Evolutionary conservation across 768 basidiomycete species (phyloP).

Genomic region (Naganishia randhawae): DNA sequence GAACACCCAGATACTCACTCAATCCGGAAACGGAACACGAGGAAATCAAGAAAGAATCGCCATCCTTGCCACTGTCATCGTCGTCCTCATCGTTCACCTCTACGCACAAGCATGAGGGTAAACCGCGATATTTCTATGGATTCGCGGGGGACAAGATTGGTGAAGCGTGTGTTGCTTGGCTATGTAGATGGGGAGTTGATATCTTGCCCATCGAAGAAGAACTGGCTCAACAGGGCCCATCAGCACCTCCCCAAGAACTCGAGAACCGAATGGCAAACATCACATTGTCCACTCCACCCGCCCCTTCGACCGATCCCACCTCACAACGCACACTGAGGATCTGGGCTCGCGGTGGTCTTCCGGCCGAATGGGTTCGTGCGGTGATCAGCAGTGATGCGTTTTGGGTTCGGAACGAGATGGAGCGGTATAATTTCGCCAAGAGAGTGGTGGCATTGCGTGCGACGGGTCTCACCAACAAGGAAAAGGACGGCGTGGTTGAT

Average conservation of each 20-base stretch:
- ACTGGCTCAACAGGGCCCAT: constrained; percentile 24
- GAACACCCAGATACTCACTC: background rate
- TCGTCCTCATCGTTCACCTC: background rate
- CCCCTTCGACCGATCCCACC: background rate
- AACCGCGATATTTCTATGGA: constrained; percentile 63
- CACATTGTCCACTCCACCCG: constrained; percentile 20
- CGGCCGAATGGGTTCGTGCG: constrained; percentile 68
- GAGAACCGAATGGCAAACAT: background rate
- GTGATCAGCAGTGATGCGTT: constrained; percentile 72
- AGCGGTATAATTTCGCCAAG: constrained; percentile 73
- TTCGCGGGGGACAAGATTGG: constrained; percentile 85
- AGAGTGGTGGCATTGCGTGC: constrained; percentile 64
- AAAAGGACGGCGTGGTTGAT: constrained; percentile 46
- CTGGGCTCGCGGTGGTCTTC: constrained; percentile 72
- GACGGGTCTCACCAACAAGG: background rate
- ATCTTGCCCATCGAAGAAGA: constrained; percentile 64
- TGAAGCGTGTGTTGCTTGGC: constrained; percentile 81
- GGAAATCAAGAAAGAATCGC: constrained; percentile 13
- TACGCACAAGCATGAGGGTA: background rate
- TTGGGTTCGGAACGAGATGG: constrained; percentile 72
- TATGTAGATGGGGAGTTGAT: constrained; percentile 78
- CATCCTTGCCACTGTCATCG: background rate
- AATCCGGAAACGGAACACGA: background rate
- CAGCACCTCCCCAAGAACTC: background rate
- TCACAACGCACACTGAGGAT: constrained; percentile 56